A percentile compares a stretch with the other conserved stretches of the same genome.
Conservation (phyloP, 169 alveolate species). For the Plasmodium coatneyi region DNA sequence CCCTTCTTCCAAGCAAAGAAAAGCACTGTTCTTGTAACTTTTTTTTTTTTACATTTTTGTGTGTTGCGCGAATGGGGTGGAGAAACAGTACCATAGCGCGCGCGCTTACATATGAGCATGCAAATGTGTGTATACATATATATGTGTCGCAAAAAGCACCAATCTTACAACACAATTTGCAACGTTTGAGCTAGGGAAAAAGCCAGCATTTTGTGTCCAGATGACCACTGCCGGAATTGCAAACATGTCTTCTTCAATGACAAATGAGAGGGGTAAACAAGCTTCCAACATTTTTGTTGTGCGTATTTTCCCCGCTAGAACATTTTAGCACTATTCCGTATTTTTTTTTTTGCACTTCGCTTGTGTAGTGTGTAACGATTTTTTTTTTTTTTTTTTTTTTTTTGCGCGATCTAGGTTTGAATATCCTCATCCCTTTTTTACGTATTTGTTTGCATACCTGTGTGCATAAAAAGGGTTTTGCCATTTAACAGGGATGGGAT, state of each 20-base stretch:
- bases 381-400: constrained; percentile 2
- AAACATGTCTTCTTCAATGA: background rate
- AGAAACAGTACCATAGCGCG: background rate
- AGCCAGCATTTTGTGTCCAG: background rate
- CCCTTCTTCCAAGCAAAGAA: background rate
- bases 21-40: background rate
- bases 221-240: background rate
- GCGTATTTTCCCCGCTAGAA: background rate
- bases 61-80: background rate
- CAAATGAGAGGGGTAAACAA: background rate
- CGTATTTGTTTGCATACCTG: background rate
- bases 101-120: background rate
- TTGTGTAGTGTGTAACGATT: background rate
- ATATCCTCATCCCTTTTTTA: background rate
- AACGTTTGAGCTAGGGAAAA: background rate
- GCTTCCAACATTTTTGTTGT: background rate
- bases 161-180: background rate
- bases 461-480: background rate
- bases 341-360: background rate
- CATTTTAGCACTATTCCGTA: background rate
- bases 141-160: background rate
- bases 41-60: background rate
- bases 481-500: background rate
- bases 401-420: background rate
- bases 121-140: background rate